Base-by-base conservation (phyloP, 1,139 yeast genomes). In the Zygoascus meyerae region DNA sequence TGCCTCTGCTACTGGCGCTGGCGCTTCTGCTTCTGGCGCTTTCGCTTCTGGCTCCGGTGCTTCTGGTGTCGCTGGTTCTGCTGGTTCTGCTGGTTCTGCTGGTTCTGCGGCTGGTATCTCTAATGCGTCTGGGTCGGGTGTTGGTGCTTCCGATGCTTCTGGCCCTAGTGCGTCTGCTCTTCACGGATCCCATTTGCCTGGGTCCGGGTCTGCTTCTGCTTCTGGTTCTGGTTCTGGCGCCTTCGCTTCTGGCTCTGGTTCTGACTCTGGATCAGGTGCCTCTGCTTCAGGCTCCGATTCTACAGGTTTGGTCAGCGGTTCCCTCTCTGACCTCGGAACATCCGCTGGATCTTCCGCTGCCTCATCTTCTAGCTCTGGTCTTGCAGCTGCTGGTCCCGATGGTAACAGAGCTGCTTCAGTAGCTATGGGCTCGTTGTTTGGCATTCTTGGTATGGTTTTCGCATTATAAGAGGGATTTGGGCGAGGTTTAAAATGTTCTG, bases 1-100 rank as follows among this genome's bases (percentile, higher is more conserved):
- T 15, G 40, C 48, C n/a, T 14, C 44, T 18, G 43, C 30, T 31
- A 28, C 36, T 29, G 46, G 44, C n/a, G 9, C 28, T 10, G 30
- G 34, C n/a, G 30, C 35, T 2, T 37, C 26, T 31, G 33, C 33
- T 12, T 31, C 33, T 31, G 33, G 14, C 9, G 33, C 33, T 12
- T 31, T 17, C 28, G 45, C 12, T 17, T 11, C 39, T n/a, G 10
- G 29, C 5, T 16, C 12, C 7, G 40, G 26, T 18, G 29, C 40
- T 18, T 16, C 29, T 18, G 29, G 18, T 18, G 29, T 11, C 7
- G 4, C 26, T 7, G 7, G n/a, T 36, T 18, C 29, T 18, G 14
- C 21, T 14, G 28, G 18, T 29, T 8, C 30, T 14, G 34, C 28
- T 31, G 17, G 31, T 34, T 39, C 16, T 21, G 18, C 34, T 15